Evolutionary conservation across 805 yeast species (phyloP), one percentile per base, ranked within the genome.

Genomic region (Sugiyamaella qingdaonensis): DNA sequence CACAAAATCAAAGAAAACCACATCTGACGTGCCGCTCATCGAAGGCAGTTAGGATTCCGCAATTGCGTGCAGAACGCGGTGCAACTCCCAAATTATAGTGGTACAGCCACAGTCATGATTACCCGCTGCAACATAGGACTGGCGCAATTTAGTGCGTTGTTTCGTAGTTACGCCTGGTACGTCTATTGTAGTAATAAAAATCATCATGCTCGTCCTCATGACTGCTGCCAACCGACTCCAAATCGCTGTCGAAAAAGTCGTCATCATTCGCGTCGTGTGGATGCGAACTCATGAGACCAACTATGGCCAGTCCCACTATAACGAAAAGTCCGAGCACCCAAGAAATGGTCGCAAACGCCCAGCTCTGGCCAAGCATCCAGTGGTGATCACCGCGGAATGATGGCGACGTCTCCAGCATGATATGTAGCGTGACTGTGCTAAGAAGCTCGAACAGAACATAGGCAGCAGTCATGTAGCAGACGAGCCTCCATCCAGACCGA

Each of bases 291-390:
- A 64, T 55, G 10, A 51, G 35, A 10, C 70, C 59, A 37, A 64
- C 65, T 18, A 52, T 53, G 9, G 58, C 48, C 54, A 65, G 53
- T 13, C 57, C 50, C 2, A 51, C 29, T 11, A 60, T 46, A 11
- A 64, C 33, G 8, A 52, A 35, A n/a, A 59, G 16, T 8, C 57
- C 54, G 10, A 57, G 33, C 1, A 52, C 48, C 45, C 61, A 53
- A 1, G 66, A 58, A 8, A 39, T 31, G 7, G 58, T 49, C 1
- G 61, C 62, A 8, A 54, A 48, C 11, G 46, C 52, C 61, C 61
- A 59, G 42, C 65, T 59, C 24, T 56, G 52, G 9, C 56, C 59
- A 24, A 59, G 55, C 10, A 44, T 8, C 68, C 67, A 65, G 27
- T 51, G 44, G 16, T 41, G 29, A n/a, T 45, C 37, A 8, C 21